A percentile compares a stretch with the other conserved stretches of the same genome.
Conservation (phyloP, 2,329 filamentous ascomycete species). For the Ascocoryne sarcoides region DNA sequence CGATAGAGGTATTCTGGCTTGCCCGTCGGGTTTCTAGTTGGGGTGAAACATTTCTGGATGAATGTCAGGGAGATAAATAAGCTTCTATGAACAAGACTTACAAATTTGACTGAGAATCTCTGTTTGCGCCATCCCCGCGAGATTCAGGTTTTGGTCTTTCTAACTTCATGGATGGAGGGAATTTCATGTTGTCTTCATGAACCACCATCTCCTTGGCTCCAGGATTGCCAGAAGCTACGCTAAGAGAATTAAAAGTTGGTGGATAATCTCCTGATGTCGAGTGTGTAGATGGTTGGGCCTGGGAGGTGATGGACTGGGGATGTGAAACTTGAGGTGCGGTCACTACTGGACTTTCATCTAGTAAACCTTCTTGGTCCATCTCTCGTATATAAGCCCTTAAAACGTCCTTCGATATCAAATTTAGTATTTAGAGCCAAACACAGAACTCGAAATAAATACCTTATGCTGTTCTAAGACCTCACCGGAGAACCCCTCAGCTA, state of each 20-base stretch:
- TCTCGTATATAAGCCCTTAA: conserved; percentile 53
- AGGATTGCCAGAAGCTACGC: conserved; percentile 13
- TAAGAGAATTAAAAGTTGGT: conserved; percentile 17
- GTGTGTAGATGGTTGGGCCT: neutral
- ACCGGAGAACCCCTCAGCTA: conserved; percentile 48
- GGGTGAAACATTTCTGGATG: too few relatives aligned
- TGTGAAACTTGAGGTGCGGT: too few relatives aligned
- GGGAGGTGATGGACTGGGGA: conserved; percentile 21
- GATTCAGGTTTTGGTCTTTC: conserved; percentile 19
- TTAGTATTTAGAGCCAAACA: neutral
- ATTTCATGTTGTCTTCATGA: conserved; percentile 28
- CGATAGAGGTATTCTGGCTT: too few relatives aligned
- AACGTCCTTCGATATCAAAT: conserved; percentile 39
- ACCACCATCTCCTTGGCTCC: conserved; percentile 21
- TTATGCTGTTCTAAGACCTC: conserved; percentile 48
- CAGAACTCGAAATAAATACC: conserved; percentile 31
- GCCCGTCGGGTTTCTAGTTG: too few relatives aligned
- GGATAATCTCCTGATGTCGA: conserved; percentile 9
- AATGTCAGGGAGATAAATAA: too few relatives aligned
- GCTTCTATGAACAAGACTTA: too few relatives aligned
- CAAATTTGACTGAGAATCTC: neutral
- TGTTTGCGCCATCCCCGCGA: neutral
- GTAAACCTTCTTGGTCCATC: conserved; percentile 45
- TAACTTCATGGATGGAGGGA: conserved; percentile 23
- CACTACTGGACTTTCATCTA: conserved; percentile 35